These are phyloP conservation scores for Mucor mucedo DNA, from an alignment of 371 early-diverging fungal species.

Conservation along the genomic window DNA sequence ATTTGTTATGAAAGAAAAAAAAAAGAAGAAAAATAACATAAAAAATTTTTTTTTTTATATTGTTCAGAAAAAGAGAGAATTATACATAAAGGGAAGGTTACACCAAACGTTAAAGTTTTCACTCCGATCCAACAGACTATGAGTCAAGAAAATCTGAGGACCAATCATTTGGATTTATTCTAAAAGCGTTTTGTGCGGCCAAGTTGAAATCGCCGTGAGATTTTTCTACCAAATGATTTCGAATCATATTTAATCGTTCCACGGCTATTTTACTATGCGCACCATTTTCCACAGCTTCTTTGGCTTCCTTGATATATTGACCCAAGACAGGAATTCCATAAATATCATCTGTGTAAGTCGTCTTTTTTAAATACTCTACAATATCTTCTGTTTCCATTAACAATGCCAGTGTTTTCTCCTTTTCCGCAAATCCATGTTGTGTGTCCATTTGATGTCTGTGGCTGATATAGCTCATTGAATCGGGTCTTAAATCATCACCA, in stretches of 20 bases:
- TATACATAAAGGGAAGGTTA: constrained; percentile 5
- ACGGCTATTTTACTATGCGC: constrained; percentile 27
- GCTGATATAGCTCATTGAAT: constrained; percentile 29
- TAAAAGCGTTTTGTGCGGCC: constrained; percentile 34
- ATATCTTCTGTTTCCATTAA: constrained; percentile 43
- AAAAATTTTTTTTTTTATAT: constrained; percentile 15
- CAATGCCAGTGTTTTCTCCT: constrained; percentile 15
- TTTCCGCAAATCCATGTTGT: constrained; percentile 39
- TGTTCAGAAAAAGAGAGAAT: constrained; percentile 4
- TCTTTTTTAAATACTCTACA: constrained; percentile 39
- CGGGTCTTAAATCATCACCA: constrained; percentile 37
- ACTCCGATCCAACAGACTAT: neutral
- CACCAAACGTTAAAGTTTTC: constrained; percentile 2
- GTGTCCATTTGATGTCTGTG: constrained; percentile 45
- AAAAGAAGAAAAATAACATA: neutral
- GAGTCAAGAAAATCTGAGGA: constrained; percentile 24
- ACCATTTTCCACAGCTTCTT: constrained; percentile 29
- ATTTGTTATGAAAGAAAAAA: constrained; percentile 5
- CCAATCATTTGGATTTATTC: constrained; percentile 41
- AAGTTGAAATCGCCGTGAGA: constrained; percentile 27
- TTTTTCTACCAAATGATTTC: constrained; percentile 39
- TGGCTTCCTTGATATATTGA: constrained; percentile 41
- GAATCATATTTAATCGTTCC: constrained; percentile 44
- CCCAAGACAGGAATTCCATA: constrained; percentile 40
- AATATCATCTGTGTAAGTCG: constrained; percentile 44